Conservation (phyloP, 352 stramenopile genomes). For the Phytophthora fragariaefolia region DNA sequence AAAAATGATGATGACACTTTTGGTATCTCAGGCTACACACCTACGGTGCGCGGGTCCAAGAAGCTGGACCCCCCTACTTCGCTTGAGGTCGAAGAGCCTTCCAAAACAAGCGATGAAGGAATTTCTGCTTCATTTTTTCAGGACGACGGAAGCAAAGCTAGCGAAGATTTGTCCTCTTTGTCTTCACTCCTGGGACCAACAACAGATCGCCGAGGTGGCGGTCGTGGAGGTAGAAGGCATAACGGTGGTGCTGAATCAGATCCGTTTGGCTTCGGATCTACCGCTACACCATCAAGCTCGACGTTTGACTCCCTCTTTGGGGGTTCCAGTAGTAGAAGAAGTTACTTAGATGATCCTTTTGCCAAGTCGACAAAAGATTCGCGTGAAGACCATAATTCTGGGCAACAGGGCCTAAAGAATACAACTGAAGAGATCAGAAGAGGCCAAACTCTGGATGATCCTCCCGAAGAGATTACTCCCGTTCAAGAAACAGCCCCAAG, state of each 20-base stretch:
- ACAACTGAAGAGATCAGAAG: not conserved
- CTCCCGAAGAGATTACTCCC: not conserved
- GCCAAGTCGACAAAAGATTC: conserved; percentile 8
- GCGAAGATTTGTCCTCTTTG: conserved; percentile 30
- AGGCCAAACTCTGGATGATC: not conserved
- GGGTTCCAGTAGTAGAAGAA: conserved; percentile 21
- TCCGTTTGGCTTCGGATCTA: conserved; percentile 18
- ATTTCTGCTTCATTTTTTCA: conserved; percentile 49
- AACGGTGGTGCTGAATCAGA: conserved; percentile 13
- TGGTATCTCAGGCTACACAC: conserved; percentile 22
- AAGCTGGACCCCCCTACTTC: not conserved
- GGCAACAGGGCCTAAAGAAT: not conserved
- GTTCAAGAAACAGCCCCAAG: not conserved
- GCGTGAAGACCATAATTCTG: conserved; percentile 5
- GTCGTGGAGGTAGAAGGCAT: conserved; percentile 31
- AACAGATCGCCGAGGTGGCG: conserved; percentile 34
- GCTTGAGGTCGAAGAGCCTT: conserved; percentile 3
- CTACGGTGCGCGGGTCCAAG: conserved; percentile 20
- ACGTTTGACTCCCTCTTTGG: conserved; percentile 44
- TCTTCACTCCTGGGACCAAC: conserved; percentile 25
- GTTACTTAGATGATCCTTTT: conserved; percentile 24
- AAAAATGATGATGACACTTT: conserved; percentile 21
- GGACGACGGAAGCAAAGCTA: conserved; percentile 22
- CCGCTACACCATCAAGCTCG: conserved; percentile 19
- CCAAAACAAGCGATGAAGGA: conserved; percentile 3